Percentiles rank a stretch among this genome's conserved stretches.
Evolutionary conservation across 2,329 filamentous ascomycete genomes (phyloP).

Genomic region (Pyrenophora seminiperda): DNA sequence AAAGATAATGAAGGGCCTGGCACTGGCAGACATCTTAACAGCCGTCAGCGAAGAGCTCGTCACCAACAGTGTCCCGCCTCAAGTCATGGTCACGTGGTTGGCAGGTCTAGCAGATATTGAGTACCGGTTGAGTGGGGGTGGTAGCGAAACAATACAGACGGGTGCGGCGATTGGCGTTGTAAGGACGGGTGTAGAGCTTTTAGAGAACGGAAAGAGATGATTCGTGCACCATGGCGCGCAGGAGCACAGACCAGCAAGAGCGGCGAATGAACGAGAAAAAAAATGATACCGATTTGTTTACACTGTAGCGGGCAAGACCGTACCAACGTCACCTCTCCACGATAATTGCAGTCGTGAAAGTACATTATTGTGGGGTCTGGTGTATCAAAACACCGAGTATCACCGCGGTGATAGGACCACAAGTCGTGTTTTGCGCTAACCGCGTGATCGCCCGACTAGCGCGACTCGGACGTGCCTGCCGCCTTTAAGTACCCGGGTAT

Average conservation of each 20-base stretch:
- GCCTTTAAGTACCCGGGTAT: constrained; percentile 7
- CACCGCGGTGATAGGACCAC: constrained; percentile 12
- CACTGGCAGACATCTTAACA: constrained; percentile 91
- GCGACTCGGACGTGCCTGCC: constrained; percentile 14
- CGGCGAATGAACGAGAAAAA: not conserved
- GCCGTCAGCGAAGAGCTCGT: constrained; percentile 81
- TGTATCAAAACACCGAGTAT: constrained; percentile 9
- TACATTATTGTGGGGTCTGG: constrained; percentile 2
- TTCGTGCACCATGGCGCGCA: not conserved
- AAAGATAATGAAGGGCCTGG: constrained; percentile 83
- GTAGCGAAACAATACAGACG: constrained; percentile 86
- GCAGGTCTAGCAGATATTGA: constrained; percentile 91
- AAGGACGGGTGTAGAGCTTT: constrained; percentile 79
- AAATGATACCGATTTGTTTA: constrained; percentile 15
- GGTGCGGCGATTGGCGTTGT: constrained; percentile 91
- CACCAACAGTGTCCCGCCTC: constrained; percentile 80
- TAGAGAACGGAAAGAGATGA: constrained; percentile 39
- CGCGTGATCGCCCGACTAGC: constrained; percentile 15
- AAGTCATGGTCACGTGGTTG: constrained; percentile 90
- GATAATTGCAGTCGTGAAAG: not conserved
- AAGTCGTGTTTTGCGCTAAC: constrained; percentile 12
- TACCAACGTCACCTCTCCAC: not conserved
- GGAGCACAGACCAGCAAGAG: not conserved
- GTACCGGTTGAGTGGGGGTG: constrained; percentile 85
- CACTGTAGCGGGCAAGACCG: constrained; percentile 3